A percentile compares a stretch with the other conserved stretches of the same genome.
Evolutionary conservation across 2,329 filamentous ascomycete species (phyloP).

Genomic region (Sordariomycetes sp.): DNA sequence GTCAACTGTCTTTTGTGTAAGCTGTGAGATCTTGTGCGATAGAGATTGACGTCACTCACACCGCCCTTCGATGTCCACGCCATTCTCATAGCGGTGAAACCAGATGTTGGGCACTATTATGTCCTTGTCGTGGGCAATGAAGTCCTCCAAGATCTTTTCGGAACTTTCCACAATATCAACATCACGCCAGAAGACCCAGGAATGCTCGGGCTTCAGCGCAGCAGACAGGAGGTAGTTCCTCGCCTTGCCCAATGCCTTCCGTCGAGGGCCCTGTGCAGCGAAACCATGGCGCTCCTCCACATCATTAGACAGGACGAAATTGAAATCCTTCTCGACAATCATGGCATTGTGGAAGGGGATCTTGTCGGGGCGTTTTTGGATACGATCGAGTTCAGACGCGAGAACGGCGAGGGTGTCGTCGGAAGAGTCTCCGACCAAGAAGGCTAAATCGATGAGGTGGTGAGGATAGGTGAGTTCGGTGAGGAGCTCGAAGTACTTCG

Average conservation of each 20-base stretch:
- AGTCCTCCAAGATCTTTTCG: conserved; percentile 81
- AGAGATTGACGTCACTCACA: conserved; percentile 50
- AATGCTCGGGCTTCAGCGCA: conserved; percentile 85
- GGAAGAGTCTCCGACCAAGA: conserved; percentile 83
- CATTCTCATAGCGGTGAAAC: conserved; percentile 84
- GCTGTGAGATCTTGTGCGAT: no score
- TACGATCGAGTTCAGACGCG: conserved; percentile 73
- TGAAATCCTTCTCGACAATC: conserved; percentile 89
- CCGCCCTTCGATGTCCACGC: conserved; percentile 83
- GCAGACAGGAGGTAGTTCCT: conserved; percentile 84
- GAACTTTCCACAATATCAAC: conserved; percentile 94
- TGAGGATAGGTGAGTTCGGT: conserved; percentile 89
- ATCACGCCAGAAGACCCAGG: conserved; percentile 98
- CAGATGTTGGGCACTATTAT: conserved; percentile 93
- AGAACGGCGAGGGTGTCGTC: conserved; percentile 90
- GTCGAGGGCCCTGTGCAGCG: conserved; percentile 76
- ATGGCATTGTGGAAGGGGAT: conserved; percentile 77
- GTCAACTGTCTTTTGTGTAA: conserved; percentile 74
- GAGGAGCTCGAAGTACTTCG: conserved; percentile 89
- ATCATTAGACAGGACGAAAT: conserved; percentile 61
- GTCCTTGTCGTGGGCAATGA: conserved; percentile 87
- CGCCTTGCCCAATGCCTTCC: conserved; percentile 82
- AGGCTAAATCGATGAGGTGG: conserved; percentile 87
- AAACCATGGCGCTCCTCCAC: conserved; percentile 81
- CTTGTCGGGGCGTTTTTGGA: conserved; percentile 73